Evolutionary conservation across 2,329 filamentous ascomycete species (phyloP).

Genomic region (Neospermospora avenae): DNA sequence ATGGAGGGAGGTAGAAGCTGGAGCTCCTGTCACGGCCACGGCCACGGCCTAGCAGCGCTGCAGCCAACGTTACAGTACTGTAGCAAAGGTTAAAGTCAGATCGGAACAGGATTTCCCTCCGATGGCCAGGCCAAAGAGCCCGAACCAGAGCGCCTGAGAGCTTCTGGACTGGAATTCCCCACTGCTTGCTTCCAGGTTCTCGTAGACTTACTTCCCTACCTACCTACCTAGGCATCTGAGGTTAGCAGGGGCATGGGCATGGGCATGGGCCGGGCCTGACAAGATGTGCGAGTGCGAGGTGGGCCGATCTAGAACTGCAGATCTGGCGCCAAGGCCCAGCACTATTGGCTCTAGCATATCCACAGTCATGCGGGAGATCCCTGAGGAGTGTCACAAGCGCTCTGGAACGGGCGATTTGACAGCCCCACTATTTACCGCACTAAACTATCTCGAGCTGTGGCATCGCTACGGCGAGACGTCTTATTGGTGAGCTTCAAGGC

Average conservation of each 20-base stretch:
- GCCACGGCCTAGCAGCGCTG: background rate
- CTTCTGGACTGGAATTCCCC: background rate
- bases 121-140: too few species aligned
- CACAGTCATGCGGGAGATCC: background rate
- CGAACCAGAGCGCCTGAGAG: too few species aligned
- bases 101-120: too few species aligned
- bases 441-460: too few species aligned
- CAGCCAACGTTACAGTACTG: too few species aligned
- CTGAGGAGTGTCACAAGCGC: background rate
- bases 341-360: background rate
- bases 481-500: too few species aligned
- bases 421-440: background rate
- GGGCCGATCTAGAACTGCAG: constrained; percentile 1
- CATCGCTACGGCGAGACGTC: too few species aligned
- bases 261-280: background rate
- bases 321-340: background rate
- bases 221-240: too few species aligned
- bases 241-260: too few species aligned
- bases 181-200: background rate
- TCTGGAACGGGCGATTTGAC: constrained; percentile 1
- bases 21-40: background rate
- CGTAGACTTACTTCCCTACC: too few species aligned
- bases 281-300: background rate
- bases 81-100: too few species aligned
- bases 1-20: too few species aligned